phyloP scores from a whole-genome alignment of 2,329 filamentous ascomycete genomes.

The Didymella pinodella region DNA sequence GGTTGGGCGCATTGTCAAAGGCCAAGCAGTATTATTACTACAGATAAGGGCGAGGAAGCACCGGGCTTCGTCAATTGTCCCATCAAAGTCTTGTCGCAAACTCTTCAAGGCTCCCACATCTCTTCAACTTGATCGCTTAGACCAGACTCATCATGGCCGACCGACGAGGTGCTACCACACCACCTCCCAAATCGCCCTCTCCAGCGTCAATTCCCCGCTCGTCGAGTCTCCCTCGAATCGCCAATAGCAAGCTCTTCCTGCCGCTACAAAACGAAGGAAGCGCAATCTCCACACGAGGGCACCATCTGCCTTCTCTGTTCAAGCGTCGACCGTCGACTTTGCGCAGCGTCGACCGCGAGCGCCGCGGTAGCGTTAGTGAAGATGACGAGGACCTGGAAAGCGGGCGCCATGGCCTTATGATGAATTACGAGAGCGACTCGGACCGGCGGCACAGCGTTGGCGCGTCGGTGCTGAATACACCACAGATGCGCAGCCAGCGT shows the following conservation, averaged over 20 bases:
- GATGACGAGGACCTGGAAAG: conserved; percentile 45
- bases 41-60: conserved; percentile 16
- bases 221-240: conserved; percentile 44
- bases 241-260: conserved; percentile 52
- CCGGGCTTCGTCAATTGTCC: background rate
- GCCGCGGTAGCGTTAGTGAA: conserved; percentile 41
- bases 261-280: conserved; percentile 49
- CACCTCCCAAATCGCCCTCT: conserved; percentile 29
- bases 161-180: conserved; percentile 23
- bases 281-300: conserved; percentile 55
- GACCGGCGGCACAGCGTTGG: conserved; percentile 54
- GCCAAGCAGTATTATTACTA: conserved; percentile 7
- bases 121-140: background rate
- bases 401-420: conserved; percentile 37
- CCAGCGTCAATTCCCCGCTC: conserved; percentile 29
- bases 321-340: conserved; percentile 43
- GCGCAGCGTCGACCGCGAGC: conserved; percentile 38
- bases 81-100: conserved; percentile 1
- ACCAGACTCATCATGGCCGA: conserved; percentile 26
- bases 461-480: conserved; percentile 57
- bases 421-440: conserved; percentile 46
- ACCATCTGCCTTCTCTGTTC: conserved; percentile 51
- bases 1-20: background rate
- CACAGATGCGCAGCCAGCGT: conserved; percentile 80
- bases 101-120: background rate